Evolutionary conservation across 768 basidiomycete species (phyloP), one percentile per base, ranked within the genome.

Genomic region (Lactarius indigo): DNA sequence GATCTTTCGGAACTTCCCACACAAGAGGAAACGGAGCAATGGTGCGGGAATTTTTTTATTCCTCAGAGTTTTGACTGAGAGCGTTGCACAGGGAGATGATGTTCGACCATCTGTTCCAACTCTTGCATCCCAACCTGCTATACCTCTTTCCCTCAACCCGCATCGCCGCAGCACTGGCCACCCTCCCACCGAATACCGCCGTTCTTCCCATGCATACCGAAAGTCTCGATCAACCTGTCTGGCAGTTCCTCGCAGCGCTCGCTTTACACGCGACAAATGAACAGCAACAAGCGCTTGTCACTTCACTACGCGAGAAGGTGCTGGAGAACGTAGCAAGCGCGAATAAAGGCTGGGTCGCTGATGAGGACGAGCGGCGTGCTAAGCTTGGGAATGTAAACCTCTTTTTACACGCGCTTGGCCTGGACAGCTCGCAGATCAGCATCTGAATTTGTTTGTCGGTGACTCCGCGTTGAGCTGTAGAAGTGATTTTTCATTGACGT

Each of bases 301-400:
- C 87, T 23, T 82, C 88, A 33, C 80, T 98, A 55, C 87, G 95
- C 65, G 96, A 98, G 75, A 96, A 97, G 79, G 90, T 98, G 47
- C 82, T 98, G 56, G 94, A 96, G 74, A 94, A 91, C 71, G 92
- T 98, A 37, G 77, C 88, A 70, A 87, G 85, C 61, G 90, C 88
- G 35, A 87, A 88, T 74, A 89, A 91, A 73, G 87, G 90, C 59
- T 88, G 87, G 85, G 81, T 84, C 57, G 84, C 88, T 70, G 89
- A 92, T 76, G 88, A 90, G 63, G 88, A 91, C 68, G 79, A 78
- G n/a, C 82, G 88, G 69, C 80, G 83, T 64, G 85, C 88, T 71
- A 94, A 92, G 79, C 80, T 97, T 70, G 87, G 87, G 61, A 98
- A 98, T 77, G 94, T 98, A 72, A 95, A 99, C 79, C 81, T 96